Base-by-base conservation (phyloP, 164 flowering plant species). In the Dillenia turbinata region DNA sequence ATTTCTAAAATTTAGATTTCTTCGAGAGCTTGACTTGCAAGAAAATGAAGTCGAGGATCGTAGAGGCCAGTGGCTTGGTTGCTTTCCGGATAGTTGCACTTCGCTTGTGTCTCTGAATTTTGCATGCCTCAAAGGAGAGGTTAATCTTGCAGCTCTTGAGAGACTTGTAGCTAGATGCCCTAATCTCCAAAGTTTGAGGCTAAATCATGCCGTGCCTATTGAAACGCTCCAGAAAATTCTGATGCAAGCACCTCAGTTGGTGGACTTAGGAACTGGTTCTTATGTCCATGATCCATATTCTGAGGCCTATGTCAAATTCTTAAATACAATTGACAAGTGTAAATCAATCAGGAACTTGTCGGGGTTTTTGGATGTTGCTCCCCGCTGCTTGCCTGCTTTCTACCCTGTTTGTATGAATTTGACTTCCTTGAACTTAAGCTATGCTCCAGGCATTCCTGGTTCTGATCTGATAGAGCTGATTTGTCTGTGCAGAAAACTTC, bases 21-120 rank as follows among this genome's bases (percentile, higher is more conserved):
- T 90, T n/a, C 75, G 80, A 68, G 97, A 88, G 76, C 80, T 90
- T 44, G 95, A 88, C 71, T 79, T 90, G 76, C 92, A 88, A 73
- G 97, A 88, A 69, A 86, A 78, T 70, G 97, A 86, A 56, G 73
- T 88, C 57, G 90, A 86, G 22, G 97, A 90, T 64, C 77, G 69
- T 10, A 79, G 79, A 59, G 90, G 92, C 26, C 83, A 85, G 15
- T 90, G 97, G 97, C 86, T 90, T 40, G 78, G 84, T 69, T 82
- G 87, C 78, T 88, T 90, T 62, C 89, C 92, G 13, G 91, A 85
- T 9, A 80, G 75, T 61, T 83, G 81, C 68, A 86, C 92, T 2
- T 85, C 95, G 40, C 89, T 90, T 9, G 84, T 82, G 56, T 81
- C 95, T 16, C 75, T 90, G 50, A 86, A 88, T 79, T 86, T 88